phyloP scores from a whole-genome alignment of 116 monocot species.

The Trichopus zeylanicus region DNA sequence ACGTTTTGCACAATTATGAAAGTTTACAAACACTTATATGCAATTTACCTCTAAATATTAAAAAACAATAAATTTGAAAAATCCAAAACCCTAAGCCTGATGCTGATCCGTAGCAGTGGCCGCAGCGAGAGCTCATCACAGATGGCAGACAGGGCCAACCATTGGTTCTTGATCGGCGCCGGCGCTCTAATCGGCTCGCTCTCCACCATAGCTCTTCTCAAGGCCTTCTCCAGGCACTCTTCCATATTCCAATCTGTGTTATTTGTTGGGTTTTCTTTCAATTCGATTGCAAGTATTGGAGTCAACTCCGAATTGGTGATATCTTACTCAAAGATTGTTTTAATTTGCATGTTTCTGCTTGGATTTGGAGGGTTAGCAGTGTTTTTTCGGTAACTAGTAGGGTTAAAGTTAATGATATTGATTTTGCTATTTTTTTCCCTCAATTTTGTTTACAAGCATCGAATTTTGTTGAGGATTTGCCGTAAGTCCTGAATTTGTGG shows the following conservation, averaged over 20 bases:
- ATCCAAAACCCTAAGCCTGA: too few relatives aligned
- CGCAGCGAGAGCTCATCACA: background rate
- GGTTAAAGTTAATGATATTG: too few relatives aligned
- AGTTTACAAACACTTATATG: too few relatives aligned
- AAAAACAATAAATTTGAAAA: too few relatives aligned
- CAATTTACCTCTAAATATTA: too few relatives aligned
- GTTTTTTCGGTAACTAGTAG: background rate
- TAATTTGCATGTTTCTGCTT: background rate
- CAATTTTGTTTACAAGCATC: too few relatives aligned
- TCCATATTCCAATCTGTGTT: background rate
- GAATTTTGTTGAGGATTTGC: too few relatives aligned
- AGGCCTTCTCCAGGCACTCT: slow-evolving; percentile 24
- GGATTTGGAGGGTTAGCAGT: background rate
- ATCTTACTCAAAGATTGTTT: background rate
- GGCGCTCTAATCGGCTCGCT: slow-evolving; percentile 24
- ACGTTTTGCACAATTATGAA: too few relatives aligned
- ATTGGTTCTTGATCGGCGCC: slow-evolving; percentile 14
- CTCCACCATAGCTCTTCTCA: slow-evolving; percentile 27
- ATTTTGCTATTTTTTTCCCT: too few relatives aligned
- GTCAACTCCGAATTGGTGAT: too few relatives aligned
- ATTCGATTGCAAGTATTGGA: background rate
- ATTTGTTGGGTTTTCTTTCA: background rate
- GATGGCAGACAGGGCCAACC: slow-evolving; percentile 18
- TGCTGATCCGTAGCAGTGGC: too few relatives aligned
- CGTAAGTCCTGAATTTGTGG: too few relatives aligned